These are phyloP conservation scores for Fusarium torreyae DNA, from an alignment of 2,329 filamentous ascomycete genomes.

Conservation along the genomic window DNA sequence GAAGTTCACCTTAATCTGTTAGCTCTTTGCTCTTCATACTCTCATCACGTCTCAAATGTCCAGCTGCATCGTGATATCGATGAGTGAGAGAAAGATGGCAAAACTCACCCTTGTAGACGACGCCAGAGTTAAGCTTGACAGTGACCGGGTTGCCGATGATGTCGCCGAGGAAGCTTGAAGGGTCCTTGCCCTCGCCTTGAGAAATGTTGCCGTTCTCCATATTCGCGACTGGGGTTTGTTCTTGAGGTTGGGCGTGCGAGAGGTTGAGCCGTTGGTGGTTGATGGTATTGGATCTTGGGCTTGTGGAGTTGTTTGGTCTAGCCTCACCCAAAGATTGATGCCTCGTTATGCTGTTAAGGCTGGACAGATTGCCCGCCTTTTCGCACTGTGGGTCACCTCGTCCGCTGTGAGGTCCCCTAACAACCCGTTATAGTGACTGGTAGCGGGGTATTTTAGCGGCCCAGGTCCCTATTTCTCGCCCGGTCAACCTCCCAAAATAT, in stretches of 20 bases:
- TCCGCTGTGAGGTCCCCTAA: conserved; percentile 36
- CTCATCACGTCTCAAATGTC: not conserved
- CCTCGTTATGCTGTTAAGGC: conserved; percentile 45
- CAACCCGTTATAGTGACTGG: conserved; percentile 37
- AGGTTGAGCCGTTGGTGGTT: conserved; percentile 25
- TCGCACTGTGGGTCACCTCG: conserved; percentile 45
- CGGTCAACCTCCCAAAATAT: conserved; percentile 24
- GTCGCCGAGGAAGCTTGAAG: conserved; percentile 91
- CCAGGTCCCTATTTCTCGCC: conserved; percentile 10
- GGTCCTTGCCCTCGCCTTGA: conserved; percentile 86
- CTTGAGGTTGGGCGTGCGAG: conserved; percentile 20
- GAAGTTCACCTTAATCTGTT: conserved; percentile 80
- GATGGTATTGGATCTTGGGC: conserved; percentile 33
- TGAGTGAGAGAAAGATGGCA: conserved; percentile 3
- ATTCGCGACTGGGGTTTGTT: conserved; percentile 31
- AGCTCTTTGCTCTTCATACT: conserved; percentile 1
- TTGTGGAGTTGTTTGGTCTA: conserved; percentile 34
- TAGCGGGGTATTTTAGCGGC: conserved; percentile 42
- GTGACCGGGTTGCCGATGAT: conserved; percentile 96
- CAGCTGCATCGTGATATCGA: conserved; percentile 6
- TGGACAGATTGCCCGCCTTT: conserved; percentile 14
- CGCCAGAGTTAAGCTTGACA: conserved; percentile 98
- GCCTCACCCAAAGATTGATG: conserved; percentile 38
- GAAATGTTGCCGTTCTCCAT: conserved; percentile 83
- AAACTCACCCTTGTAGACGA: conserved; percentile 90